Evolutionary conservation across 805 yeast genomes (phyloP).

Genomic region (Teunomyces barrocoloradensis): DNA sequence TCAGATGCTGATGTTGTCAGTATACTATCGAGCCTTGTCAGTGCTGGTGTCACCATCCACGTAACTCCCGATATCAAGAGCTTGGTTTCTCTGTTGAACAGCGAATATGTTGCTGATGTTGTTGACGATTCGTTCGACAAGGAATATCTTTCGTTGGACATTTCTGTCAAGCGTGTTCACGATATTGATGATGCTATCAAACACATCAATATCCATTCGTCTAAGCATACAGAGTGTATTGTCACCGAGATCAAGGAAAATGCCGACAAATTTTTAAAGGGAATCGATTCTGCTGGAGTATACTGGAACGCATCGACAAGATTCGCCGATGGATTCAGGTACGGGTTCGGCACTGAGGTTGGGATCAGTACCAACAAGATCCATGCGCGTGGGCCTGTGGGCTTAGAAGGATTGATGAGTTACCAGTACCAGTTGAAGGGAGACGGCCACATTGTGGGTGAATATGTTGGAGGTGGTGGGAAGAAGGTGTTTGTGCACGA

Average conservation of each 20-base stretch:
- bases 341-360: constrained; percentile 98
- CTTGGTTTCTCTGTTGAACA: constrained; percentile 16
- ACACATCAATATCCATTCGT: constrained; percentile 88
- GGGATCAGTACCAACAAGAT: constrained; percentile 96
- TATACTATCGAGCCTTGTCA: constrained; percentile 45
- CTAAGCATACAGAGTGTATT: constrained; percentile 94
- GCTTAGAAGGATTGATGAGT: constrained; percentile 92
- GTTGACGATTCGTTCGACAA: constrained; percentile 69
- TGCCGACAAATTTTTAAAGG: constrained; percentile 78
- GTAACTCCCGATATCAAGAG: constrained; percentile 52
- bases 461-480: constrained; percentile 94
- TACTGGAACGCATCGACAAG: constrained; percentile 97
- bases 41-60: constrained; percentile 72
- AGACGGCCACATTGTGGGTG: constrained; percentile 88
- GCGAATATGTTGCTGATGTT: constrained; percentile 43
- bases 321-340: constrained; percentile 97
- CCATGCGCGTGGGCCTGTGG: constrained; percentile 98
- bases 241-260: constrained; percentile 68
- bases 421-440: constrained; percentile 94
- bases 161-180: constrained; percentile 66
- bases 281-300: constrained; percentile 92
- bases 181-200: constrained; percentile 69
- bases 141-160: constrained; percentile 80
- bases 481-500: constrained; percentile 71
- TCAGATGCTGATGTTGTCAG: constrained; percentile 23